Evolutionary conservation across 768 basidiomycete genomes (phyloP), one percentile per base, ranked within the genome.

Genomic region (Termitomyces sp.): DNA sequence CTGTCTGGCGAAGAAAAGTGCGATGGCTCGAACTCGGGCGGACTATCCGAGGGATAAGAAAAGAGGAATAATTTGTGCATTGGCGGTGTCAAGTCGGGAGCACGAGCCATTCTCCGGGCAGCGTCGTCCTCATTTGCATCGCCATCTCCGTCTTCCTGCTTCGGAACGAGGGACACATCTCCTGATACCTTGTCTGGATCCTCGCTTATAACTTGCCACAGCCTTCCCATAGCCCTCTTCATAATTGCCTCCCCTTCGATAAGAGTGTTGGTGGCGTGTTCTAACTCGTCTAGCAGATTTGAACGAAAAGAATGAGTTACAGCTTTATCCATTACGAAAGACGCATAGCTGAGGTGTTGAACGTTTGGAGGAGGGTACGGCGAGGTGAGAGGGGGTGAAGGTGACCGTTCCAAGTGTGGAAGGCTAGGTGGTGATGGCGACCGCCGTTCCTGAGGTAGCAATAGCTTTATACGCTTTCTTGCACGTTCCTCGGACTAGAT

Each of bases 221-320:
- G 72, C 64, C 87, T 75, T 30, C 93, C 93, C 43, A 95, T 71
- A 4, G 93, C 91, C 55, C 82, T 81, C 62, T 83, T 79, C 74
- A 94, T 77, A 4, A 77, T 77, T 22, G 85, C 84, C 68, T 94
- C 93, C 20, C 90, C 91, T 73, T 93, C 90, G 47, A 94, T 89
- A 45, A 95, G 82, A 44, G 84, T 85, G 67, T 91, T 92, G 10
- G 91, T 92, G 14, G 91, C 86, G 51, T 88, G 76, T 62, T 93
- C 90, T 14, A 95, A 78, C 64, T 93, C 91, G 62, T 91, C 87
- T 24, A 93, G 73, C 48, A 93, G 73, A 56, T 77, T 79, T 34
- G 91, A 89, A 44, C 91, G 88, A 72, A 92, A 95, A 4, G 92
- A 85, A 69, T 91, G 88, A 18, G 89, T 91, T 16, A 91, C 84